Evolutionary conservation across 306 rosid genomes (phyloP).

Genomic region (Parietaria judaica): DNA sequence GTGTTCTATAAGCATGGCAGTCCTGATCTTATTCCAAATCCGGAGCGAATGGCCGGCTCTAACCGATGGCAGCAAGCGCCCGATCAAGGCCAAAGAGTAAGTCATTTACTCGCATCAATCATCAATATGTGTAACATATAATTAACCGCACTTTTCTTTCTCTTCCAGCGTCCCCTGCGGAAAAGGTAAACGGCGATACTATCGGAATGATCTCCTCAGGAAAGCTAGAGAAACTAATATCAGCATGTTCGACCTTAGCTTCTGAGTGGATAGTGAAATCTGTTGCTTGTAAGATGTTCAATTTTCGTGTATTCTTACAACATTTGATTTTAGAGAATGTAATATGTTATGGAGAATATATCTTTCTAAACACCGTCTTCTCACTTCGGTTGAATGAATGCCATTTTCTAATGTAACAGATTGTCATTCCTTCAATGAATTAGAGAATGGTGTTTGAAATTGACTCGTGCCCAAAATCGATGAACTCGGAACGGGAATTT

Average conservation of each 20-base stretch:
- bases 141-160: slow-evolving; percentile 1
- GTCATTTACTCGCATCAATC: slow-evolving; percentile 16
- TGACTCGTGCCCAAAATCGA: too few species aligned
- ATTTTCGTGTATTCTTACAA: too few species aligned
- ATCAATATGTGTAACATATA: not conserved
- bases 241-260: slow-evolving; percentile 1
- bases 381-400: too few species aligned
- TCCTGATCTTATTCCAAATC: slow-evolving; percentile 79
- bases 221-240: slow-evolving; percentile 13
- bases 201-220: slow-evolving; percentile 10
- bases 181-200: slow-evolving; percentile 23
- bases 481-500: too few species aligned
- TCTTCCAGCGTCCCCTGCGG: slow-evolving; percentile 62
- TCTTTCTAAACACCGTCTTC: too few species aligned
- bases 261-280: too few species aligned
- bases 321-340: too few species aligned
- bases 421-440: too few species aligned
- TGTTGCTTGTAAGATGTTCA: too few species aligned
- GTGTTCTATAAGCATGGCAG: slow-evolving; percentile 85
- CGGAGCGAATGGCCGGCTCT: slow-evolving; percentile 40
- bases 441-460: too few species aligned
- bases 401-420: too few species aligned
- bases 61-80: slow-evolving; percentile 54
- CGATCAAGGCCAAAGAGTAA: slow-evolving; percentile 65
- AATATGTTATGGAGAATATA: too few species aligned